A percentile compares a stretch with the other conserved stretches of the same genome.
These are phyloP conservation scores for Venturia asperata DNA, from an alignment of 2,329 filamentous ascomycete species.

Conservation along the genomic window DNA sequence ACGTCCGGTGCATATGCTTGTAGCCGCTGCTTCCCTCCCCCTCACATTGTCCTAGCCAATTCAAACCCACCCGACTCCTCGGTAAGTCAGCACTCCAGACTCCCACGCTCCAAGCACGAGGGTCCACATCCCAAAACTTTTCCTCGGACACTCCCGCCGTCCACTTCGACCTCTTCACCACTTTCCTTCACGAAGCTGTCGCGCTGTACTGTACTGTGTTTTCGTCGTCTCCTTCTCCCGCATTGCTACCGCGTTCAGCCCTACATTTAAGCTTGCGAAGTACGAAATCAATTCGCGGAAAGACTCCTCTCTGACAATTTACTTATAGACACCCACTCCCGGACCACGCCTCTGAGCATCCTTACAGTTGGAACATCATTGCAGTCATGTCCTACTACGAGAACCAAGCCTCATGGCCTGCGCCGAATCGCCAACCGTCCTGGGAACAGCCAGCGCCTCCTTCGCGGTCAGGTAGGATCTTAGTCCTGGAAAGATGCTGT, in stretches of 20 bases:
- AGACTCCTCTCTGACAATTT: constrained; percentile 9
- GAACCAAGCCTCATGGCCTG: constrained; percentile 54
- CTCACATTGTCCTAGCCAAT: not conserved
- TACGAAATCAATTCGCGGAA: not conserved
- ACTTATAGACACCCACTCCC: constrained; percentile 18
- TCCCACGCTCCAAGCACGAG: constrained; percentile 12
- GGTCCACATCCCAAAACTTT: constrained; percentile 8
- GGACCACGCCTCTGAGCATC: constrained; percentile 5
- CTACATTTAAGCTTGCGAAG: not conserved
- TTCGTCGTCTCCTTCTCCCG: not conserved
- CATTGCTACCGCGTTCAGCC: not conserved
- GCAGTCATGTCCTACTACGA: constrained; percentile 61
- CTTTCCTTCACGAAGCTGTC: not conserved
- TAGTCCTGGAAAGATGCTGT: constrained; percentile 23
- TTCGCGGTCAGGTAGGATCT: constrained; percentile 59
- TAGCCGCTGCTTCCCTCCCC: not conserved
- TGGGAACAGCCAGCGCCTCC: constrained; percentile 68
- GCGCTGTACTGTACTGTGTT: not conserved
- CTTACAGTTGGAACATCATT: not conserved
- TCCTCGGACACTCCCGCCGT: constrained; percentile 8
- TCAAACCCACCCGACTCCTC: not conserved
- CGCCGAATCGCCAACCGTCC: constrained; percentile 52
- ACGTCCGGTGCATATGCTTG: constrained; percentile 2
- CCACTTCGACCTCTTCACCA: not conserved
- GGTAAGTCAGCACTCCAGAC: constrained; percentile 12